Evolutionary conservation across 768 basidiomycete species (phyloP), one percentile per base, ranked within the genome.

Genomic region (Tricholoma matsutake): DNA sequence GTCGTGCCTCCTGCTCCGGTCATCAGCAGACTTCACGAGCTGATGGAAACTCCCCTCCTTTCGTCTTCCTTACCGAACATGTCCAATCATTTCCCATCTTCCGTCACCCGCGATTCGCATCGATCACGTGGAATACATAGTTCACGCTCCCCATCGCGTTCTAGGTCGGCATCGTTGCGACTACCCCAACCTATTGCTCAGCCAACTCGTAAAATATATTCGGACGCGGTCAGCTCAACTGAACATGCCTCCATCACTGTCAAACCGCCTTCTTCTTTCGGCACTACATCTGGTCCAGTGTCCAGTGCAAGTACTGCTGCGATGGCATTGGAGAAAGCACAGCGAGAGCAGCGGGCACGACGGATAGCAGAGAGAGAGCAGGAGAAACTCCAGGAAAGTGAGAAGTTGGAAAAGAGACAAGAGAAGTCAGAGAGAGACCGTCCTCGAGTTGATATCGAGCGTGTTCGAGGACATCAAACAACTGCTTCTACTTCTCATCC

Each of bases 281-380:
- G 41, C 18, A 4, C 52, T 10, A 45, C 65, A 11, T 64, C 58
- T 65, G 28, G 61, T 39, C 53, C 69, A 52, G 71, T 81, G 28
- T 82, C 82, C 22, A 77, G 78, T 56, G 85, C 85, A 9, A 85
- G 83, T 59, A 78, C 77, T 39, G 82, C 78, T 54, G 85, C 84
- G 4, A 78, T 80, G 73, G 82, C 79, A 14, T 67, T 83, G 25
- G 84, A 85, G 67, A 81, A 64, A 64, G 76, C 70, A 54, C 61
- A 63, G 54, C 62, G 61, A 56, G 73, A 73, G 56, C 61, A 57
- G 54, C 63, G 57, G 52, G 51, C 58, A 64, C 65, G 60, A 54
- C 71, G 65, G 54, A 64, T 55, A 13, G 58, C 57, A 3, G 61
- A 60, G 55, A 28, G 32, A 45, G 58, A 67, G 51, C 51, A 34